Evolutionary conservation across 306 rosid genomes (phyloP).

Genomic region (Ormosia emarginata): DNA sequence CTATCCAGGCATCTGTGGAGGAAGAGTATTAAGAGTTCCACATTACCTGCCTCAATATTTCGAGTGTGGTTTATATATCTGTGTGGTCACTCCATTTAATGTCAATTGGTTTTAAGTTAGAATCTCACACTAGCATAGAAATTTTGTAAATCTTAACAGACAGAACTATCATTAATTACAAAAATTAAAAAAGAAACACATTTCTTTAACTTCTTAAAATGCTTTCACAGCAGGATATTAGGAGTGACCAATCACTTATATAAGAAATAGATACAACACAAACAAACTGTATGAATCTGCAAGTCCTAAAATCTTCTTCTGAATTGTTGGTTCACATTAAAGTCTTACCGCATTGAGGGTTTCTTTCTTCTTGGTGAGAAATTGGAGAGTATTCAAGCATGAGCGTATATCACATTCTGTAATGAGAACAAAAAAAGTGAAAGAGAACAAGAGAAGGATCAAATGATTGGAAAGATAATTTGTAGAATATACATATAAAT

Average conservation of each 20-base stretch:
- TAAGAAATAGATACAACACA: slow-evolving; percentile 9
- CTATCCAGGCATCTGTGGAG: too few relatives aligned
- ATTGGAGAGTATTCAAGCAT: slow-evolving; percentile 94
- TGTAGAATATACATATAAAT: background rate
- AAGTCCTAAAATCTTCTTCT: background rate
- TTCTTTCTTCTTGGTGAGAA: slow-evolving; percentile 84
- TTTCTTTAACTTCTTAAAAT: slow-evolving; percentile 1
- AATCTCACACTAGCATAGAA: background rate
- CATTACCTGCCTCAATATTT: too few relatives aligned
- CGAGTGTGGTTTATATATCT: too few relatives aligned
- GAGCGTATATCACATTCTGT: slow-evolving; percentile 97
- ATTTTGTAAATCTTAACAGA: background rate
- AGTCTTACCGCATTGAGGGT: slow-evolving; percentile 70
- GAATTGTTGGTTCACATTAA: background rate
- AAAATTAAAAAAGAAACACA: background rate
- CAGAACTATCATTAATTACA: background rate
- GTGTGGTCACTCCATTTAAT: too few relatives aligned
- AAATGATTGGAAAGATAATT: slow-evolving; percentile 9
- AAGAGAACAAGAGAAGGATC: slow-evolving; percentile 19
- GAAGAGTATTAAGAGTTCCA: too few relatives aligned
- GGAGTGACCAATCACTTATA: background rate
- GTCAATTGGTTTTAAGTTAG: too few relatives aligned
- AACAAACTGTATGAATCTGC: slow-evolving; percentile 2
- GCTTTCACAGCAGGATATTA: background rate
- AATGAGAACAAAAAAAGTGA: slow-evolving; percentile 9